phyloP scores from a whole-genome alignment of 495 filamentous ascomycete genomes.

The Penicillium dipodomyicola region DNA sequence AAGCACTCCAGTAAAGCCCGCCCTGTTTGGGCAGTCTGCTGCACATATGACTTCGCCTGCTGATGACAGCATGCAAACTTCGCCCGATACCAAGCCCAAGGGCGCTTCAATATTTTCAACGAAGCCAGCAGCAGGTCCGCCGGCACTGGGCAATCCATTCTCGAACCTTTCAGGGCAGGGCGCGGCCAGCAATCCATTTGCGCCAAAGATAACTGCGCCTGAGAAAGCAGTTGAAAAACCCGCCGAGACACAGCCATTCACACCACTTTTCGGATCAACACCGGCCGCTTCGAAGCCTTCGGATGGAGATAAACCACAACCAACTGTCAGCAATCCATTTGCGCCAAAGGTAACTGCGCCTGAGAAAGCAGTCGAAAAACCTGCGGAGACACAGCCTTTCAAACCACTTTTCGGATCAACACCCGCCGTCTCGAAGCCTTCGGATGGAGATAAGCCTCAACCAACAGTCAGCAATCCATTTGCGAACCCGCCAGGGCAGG shows the following conservation, averaged over 20 bases:
- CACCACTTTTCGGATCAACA: constrained; percentile 13
- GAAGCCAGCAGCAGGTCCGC: constrained; percentile 10
- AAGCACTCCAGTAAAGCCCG: constrained; percentile 11
- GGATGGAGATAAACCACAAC: background rate
- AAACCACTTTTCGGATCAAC: constrained; percentile 14
- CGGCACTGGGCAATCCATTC: constrained; percentile 11
- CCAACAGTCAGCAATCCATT: constrained; percentile 8
- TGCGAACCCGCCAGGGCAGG: background rate
- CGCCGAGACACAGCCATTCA: constrained; percentile 12
- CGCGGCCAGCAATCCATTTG: constrained; percentile 10
- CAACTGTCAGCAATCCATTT: constrained; percentile 8
- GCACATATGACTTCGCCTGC: constrained; percentile 22
- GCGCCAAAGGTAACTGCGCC: constrained; percentile 6
- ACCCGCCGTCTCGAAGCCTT: constrained; percentile 7
- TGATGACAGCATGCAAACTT: constrained; percentile 46
- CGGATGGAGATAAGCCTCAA: background rate
- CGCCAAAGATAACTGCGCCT: constrained; percentile 7
- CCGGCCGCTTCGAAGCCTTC: constrained; percentile 7
- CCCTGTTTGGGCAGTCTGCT: constrained; percentile 26
- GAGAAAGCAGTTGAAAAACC: constrained; percentile 8
- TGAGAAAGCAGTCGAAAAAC: constrained; percentile 6
- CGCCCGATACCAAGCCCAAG: constrained; percentile 39
- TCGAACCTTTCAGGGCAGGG: constrained; percentile 14
- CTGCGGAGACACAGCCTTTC: constrained; percentile 13
- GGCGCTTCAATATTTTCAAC: constrained; percentile 14